Evolutionary conservation across 768 basidiomycete genomes (phyloP).

Genomic region (Crucibulum laeve): DNA sequence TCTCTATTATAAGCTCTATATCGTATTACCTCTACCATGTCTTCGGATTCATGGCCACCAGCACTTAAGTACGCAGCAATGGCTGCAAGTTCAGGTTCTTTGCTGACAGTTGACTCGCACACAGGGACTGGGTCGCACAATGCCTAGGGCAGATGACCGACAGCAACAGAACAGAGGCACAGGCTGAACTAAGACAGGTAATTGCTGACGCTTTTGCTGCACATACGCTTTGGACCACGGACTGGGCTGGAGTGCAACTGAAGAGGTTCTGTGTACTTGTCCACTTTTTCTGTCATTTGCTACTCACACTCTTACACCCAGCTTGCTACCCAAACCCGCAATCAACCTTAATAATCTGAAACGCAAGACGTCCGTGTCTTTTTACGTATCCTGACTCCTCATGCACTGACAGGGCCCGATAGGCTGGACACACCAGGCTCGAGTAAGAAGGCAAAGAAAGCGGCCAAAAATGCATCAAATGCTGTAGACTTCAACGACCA

Average conservation of each 20-base stretch:
- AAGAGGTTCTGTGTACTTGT: conserved; percentile 55
- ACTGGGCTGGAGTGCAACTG: conserved; percentile 87
- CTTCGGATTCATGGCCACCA: conserved; percentile 77
- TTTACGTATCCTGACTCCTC: conserved; percentile 1
- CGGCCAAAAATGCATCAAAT: conserved; percentile 35
- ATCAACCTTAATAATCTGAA: conserved; percentile 52
- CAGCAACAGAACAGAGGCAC: conserved; percentile 80
- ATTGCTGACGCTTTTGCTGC: conserved; percentile 89
- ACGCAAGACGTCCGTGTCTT: conserved; percentile 58
- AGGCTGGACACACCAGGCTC: conserved; percentile 35
- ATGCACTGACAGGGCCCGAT: conserved; percentile 2
- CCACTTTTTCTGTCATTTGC: conserved; percentile 13
- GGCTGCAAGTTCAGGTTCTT: not conserved
- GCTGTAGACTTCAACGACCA: conserved; percentile 59
- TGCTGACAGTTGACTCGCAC: conserved; percentile 12
- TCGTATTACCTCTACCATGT: too few species aligned
- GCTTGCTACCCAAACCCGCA: conserved; percentile 57
- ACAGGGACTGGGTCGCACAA: conserved; percentile 92
- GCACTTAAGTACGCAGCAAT: conserved; percentile 54
- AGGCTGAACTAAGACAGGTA: conserved; percentile 93
- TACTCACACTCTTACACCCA: conserved; percentile 21
- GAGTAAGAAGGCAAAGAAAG: conserved; percentile 64
- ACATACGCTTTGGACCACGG: conserved; percentile 86
- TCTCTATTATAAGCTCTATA: too few species aligned
- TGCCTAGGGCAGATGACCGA: conserved; percentile 91